Evolutionary conservation across 768 basidiomycete species (phyloP).

Genomic region (Tephrocybe sp.): DNA sequence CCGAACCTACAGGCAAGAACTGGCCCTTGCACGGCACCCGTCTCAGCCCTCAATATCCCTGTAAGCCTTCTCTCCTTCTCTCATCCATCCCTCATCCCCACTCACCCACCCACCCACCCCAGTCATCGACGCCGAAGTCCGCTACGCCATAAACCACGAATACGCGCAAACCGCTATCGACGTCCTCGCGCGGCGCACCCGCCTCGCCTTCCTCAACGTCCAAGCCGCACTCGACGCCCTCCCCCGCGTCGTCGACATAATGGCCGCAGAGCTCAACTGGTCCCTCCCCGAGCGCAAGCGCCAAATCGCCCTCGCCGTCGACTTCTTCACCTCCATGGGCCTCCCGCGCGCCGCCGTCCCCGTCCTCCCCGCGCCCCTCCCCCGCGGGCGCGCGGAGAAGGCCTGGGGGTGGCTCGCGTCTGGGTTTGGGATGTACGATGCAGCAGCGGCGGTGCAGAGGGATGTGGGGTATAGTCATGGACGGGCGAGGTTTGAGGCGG

Average conservation of each 20-base stretch:
- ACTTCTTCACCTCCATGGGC: constrained; percentile 86
- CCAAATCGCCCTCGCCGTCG: constrained; percentile 60
- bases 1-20: constrained; percentile 68
- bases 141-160: constrained; percentile 85
- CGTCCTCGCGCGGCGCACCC: constrained; percentile 88
- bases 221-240: constrained; percentile 83
- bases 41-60: constrained; percentile 73
- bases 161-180: constrained; percentile 93
- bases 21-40: constrained; percentile 90
- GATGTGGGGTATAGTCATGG: constrained; percentile 25
- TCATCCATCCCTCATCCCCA: neutral
- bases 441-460: constrained; percentile 6
- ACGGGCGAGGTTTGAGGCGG: constrained; percentile 44
- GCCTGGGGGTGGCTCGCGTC: constrained; percentile 39
- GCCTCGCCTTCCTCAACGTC: constrained; percentile 91
- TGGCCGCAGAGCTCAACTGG: constrained; percentile 88
- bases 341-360: constrained; percentile 53
- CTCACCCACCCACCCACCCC: neutral
- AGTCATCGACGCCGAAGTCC: constrained; percentile 93
- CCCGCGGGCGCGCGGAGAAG: constrained; percentile 26
- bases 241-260: constrained; percentile 87
- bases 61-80: constrained; percentile 35
- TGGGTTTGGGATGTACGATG: constrained; percentile 33
- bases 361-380: constrained; percentile 23
- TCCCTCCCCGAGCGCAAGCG: constrained; percentile 49